Base-by-base conservation (phyloP, 768 basidiomycete species). In the Mycena chlorophos region DNA sequence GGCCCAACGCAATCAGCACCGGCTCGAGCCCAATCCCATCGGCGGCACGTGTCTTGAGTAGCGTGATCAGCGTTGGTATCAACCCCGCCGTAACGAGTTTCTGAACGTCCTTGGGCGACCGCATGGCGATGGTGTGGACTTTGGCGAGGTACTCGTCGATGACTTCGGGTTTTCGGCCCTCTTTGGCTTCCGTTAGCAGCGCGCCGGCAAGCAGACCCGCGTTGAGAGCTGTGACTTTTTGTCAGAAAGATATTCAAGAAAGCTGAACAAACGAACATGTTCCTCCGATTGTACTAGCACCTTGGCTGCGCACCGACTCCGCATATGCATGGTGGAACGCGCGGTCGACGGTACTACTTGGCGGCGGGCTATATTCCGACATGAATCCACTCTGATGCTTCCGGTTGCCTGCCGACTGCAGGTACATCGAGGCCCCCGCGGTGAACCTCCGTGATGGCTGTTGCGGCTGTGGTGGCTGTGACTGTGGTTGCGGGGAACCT, bases 41-140 rank as follows among this genome's bases (percentile, higher is more conserved):
- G 8, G 61, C 66, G 5, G 68, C 68, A n/a, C 68, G 62, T 20
- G 43, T 58, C 30, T 65, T 69, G 37, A 68, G 53, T 4, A 69
- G 48, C 17, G 51, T 34, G 19, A 69, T 66, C 8, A 69, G 57
- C 4, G 66, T 64, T 10, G 61, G 59, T 20, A 64, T 58, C 19
- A 55, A 51, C 17, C 65, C 64, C 8, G 68, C 68, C 4, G 68
- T 69, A n/a, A 68, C 58, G 34, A 69, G 55, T 51, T 58, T 65
- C 51, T 69, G 57, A 12, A 63, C 64, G 14, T 65, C 64, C 48
- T 65, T 66, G 28, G 65, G 59, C 3, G 66, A 68, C 23, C 50
- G 46, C n/a, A 57, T 54, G 4, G 60, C 63, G 5, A 65, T 51
- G 30, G 40, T 26, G 22, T 67, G 62, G 16, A 66, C 62, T 51